These are phyloP conservation scores for Chlorella sp. DNA, from an alignment of 139 green algal genomes.

Conservation along the genomic window DNA sequence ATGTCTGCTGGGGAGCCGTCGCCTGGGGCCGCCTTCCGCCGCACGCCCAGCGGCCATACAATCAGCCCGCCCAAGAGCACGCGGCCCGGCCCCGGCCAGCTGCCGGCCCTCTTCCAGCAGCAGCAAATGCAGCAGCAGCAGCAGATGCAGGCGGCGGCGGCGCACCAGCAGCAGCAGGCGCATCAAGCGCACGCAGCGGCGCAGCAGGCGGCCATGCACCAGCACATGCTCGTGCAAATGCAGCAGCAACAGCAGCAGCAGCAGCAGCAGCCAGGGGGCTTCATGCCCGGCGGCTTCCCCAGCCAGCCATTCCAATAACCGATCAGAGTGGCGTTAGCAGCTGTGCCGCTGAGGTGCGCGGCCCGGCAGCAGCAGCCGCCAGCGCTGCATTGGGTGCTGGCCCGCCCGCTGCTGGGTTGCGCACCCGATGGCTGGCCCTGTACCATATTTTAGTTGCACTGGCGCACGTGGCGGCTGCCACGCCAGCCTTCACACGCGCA, in stretches of 20 bases:
- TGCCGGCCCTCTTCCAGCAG: constrained; percentile 25
- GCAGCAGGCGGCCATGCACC: too few relatives aligned
- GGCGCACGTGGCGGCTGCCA: too few relatives aligned
- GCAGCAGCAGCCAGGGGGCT: constrained; percentile 12
- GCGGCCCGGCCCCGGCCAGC: background rate
- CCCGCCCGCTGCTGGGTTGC: background rate
- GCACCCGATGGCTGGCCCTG: background rate
- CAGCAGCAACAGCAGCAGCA: constrained; percentile 22
- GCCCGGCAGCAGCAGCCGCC: background rate
- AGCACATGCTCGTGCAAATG: background rate
- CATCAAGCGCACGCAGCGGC: background rate
- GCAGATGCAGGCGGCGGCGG: background rate
- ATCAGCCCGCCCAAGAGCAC: constrained; percentile 22
- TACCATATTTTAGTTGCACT: background rate
- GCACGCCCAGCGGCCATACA: background rate
- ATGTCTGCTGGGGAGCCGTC: constrained; percentile 13
- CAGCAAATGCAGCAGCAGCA: constrained; percentile 18
- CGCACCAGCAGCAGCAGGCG: constrained; percentile 17
- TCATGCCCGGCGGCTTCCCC: background rate
- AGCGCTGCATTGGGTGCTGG: background rate
- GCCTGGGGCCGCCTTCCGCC: background rate
- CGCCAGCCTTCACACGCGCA: too few relatives aligned
- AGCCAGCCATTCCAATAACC: constrained; percentile 7
- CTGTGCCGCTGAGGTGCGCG: background rate
- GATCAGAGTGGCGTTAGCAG: too few relatives aligned